A percentile compares a stretch with the other conserved stretches of the same genome.
Conservation (phyloP, 1,284 basidiomycete genomes). For the Pyrrhoderma lamaoense region DNA sequence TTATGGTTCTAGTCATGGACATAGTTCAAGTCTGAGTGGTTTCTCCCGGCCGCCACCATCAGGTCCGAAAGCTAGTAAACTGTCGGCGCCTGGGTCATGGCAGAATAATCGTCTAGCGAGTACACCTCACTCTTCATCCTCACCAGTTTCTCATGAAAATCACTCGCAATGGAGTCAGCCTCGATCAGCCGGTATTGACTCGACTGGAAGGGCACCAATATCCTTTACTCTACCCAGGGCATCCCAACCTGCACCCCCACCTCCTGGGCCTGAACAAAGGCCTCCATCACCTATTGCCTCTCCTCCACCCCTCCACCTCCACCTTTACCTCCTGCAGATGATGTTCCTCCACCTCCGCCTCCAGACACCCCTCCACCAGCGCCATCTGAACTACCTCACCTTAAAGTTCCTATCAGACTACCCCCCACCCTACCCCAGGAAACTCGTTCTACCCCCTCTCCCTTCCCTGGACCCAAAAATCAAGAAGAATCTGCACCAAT, state of each 20-base stretch:
- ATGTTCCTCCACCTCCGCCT: slow-evolving; percentile 14
- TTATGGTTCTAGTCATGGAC: neutral
- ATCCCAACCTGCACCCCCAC: slow-evolving; percentile 16
- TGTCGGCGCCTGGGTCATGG: neutral
- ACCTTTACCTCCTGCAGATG: slow-evolving; percentile 21
- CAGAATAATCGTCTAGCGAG: slow-evolving; percentile 7
- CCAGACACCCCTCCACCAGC: slow-evolving; percentile 11
- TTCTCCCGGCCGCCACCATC: slow-evolving; percentile 7
- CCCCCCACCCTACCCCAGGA: slow-evolving; percentile 11
- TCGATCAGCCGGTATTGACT: neutral
- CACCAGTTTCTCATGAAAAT: neutral
- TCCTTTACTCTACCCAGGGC: slow-evolving; percentile 22
- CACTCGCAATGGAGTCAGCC: slow-evolving; percentile 7
- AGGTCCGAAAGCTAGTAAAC: slow-evolving; percentile 8
- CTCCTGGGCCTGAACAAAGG: neutral
- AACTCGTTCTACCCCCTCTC: slow-evolving; percentile 17
- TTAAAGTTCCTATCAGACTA: slow-evolving; percentile 10
- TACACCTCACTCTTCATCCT: neutral
- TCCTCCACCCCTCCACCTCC: slow-evolving; percentile 11
- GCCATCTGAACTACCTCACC: slow-evolving; percentile 1
- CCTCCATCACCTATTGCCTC: slow-evolving; percentile 13
- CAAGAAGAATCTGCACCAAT: slow-evolving; percentile 8
- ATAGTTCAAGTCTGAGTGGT: neutral
- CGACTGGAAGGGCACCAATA: slow-evolving; percentile 17
- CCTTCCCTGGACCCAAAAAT: neutral